Evolutionary conservation across 805 yeast genomes (phyloP), one percentile per base, ranked within the genome.

Genomic region (Candida awuae): DNA sequence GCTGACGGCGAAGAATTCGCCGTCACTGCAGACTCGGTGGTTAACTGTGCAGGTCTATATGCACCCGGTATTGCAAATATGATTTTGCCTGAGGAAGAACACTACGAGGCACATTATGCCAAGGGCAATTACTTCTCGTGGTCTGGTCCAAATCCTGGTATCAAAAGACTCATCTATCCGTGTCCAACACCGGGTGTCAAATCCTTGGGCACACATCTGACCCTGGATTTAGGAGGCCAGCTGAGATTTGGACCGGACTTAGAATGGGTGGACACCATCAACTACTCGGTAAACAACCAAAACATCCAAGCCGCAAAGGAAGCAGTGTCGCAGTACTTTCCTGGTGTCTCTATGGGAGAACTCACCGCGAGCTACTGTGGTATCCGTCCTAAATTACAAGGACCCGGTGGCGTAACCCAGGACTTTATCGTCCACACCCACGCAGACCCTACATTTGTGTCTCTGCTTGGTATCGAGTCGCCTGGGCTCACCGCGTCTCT

Each of bases 181-280:
- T 80, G 85, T 40, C 85, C 86, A 1, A 77, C 80, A n/a, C 70
- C 70, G 6, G 71, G 75, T 37, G 72, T 77, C 0, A 69, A 82
- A n/a, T 83, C 94, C 0, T 63, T 88, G 40, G 97, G 97, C 0
- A 84, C 92, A 0, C 97, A 87, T 62, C 61, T 88, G 45, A 87
- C 97, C 0, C 62, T 88, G 22, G 94, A 84, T 51, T 59, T 87
- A 39, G 87, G 83, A 3, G 92, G 94, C 0, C 80, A 78, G 48
- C 61, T 87, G 20, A 71, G 74, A 46, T 87, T 87, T 55, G 97
- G 97, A 0, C 96, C 96, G 0, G 95, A 88, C 55, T 59, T 85
- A 29, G 92, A 86, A 56, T 86, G 94, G 84, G 75, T 83, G 2
- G 71, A 69, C 5, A 34, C 62, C 47, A 44, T 45, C 6, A 75